These are phyloP conservation scores for Candida nitratophila DNA, from an alignment of 805 yeast species.

Conservation along the genomic window DNA sequence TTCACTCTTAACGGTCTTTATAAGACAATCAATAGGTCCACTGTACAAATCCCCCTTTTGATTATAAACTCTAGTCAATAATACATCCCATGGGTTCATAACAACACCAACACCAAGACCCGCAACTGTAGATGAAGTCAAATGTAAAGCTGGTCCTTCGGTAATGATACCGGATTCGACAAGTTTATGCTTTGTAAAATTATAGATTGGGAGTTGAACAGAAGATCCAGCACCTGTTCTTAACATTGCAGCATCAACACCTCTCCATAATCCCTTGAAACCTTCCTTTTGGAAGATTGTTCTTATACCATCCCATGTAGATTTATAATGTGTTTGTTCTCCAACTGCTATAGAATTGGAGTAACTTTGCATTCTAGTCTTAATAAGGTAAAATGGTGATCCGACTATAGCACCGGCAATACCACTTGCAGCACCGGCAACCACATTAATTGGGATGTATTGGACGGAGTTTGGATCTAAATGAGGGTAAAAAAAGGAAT, in stretches of 20 bases:
- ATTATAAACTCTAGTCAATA: slow-evolving; percentile 90
- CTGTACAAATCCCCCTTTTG: slow-evolving; percentile 82
- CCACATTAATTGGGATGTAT: slow-evolving; percentile 53
- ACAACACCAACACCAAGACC: slow-evolving; percentile 92
- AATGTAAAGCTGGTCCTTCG: slow-evolving; percentile 66
- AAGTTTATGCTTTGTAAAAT: slow-evolving; percentile 61
- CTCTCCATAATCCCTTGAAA: slow-evolving; percentile 71
- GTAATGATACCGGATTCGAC: slow-evolving; percentile 42
- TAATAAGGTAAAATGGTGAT: slow-evolving; percentile 86
- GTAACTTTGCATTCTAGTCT: slow-evolving; percentile 95
- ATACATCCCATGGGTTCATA: slow-evolving; percentile 97
- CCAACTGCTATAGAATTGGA: slow-evolving; percentile 65
- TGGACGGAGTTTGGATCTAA: slow-evolving; percentile 43
- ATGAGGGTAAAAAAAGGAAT: slow-evolving; percentile 46
- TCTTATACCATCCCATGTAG: slow-evolving; percentile 59
- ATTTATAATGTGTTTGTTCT: slow-evolving; percentile 82
- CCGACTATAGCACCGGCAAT: slow-evolving; percentile 84
- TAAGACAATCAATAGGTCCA: slow-evolving; percentile 84
- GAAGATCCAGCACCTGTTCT: slow-evolving; percentile 96
- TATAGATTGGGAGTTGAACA: slow-evolving; percentile 89
- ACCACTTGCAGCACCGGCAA: slow-evolving; percentile 80
- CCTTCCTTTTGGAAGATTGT: slow-evolving; percentile 66
- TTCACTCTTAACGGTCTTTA: slow-evolving; percentile 75
- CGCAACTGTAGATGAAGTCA: slow-evolving; percentile 65
- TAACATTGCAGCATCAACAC: slow-evolving; percentile 89